phyloP scores from a whole-genome alignment of 2,329 filamentous ascomycete genomes.

The Trichoderma gracile region DNA sequence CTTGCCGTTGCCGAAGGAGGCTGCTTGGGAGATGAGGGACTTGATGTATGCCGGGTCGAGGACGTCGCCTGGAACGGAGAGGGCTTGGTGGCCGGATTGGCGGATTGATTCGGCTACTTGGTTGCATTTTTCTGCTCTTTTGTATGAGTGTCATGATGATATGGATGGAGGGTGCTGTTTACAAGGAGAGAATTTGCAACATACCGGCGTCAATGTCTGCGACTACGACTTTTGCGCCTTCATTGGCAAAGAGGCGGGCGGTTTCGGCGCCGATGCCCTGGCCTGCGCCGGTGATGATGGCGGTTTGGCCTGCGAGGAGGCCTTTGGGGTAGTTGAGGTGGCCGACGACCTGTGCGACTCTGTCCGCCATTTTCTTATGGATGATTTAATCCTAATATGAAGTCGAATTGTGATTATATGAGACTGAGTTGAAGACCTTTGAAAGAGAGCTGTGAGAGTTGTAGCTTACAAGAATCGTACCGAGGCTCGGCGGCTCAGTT shows the following conservation, averaged over 20 bases:
- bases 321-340: slow-evolving; percentile 84
- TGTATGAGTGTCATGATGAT: neutral
- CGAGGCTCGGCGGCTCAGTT: slow-evolving; percentile 33
- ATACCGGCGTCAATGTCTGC: slow-evolving; percentile 79
- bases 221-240: slow-evolving; percentile 81
- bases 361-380: slow-evolving; percentile 51
- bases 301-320: slow-evolving; percentile 75
- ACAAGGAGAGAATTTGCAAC: too few species aligned
- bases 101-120: slow-evolving; percentile 72
- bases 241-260: slow-evolving; percentile 79
- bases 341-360: slow-evolving; percentile 69
- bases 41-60: slow-evolving; percentile 70
- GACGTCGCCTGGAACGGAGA: slow-evolving; percentile 76
- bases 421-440: neutral
- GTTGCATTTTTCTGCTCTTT: slow-evolving; percentile 63
- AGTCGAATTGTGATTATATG: neutral
- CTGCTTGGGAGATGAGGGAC: slow-evolving; percentile 70
- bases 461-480: slow-evolving; percentile 23
- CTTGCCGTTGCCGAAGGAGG: slow-evolving; percentile 80
- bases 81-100: slow-evolving; percentile 62
- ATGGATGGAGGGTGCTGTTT: too few species aligned
- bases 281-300: slow-evolving; percentile 83
- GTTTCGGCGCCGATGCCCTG: slow-evolving; percentile 88
- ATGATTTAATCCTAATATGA: neutral
- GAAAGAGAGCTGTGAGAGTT: neutral